These are phyloP conservation scores for Epithemia pelagica DNA, from an alignment of 108 stramenopile genomes.

Conservation along the genomic window DNA sequence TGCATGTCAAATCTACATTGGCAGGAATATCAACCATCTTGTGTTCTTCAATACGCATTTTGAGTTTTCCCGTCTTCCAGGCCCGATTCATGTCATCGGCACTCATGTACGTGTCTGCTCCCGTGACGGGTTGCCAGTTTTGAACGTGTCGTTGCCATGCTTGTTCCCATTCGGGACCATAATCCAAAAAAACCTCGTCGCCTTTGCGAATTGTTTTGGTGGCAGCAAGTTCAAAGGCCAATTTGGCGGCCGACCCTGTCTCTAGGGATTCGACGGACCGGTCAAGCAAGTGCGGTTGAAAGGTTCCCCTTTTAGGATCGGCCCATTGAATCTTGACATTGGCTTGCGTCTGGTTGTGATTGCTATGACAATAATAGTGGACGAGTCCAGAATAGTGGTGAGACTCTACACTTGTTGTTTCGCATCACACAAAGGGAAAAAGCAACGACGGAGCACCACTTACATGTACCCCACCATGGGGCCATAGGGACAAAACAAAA, in stretches of 20 bases:
- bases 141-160: constrained; percentile 38
- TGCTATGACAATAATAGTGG: constrained; percentile 30
- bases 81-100: no score
- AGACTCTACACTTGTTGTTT: no score
- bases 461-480: constrained; percentile 25
- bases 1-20: constrained; percentile 5
- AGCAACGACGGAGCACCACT: no score
- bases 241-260: constrained; percentile 2
- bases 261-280: constrained; percentile 10
- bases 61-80: constrained; percentile 18
- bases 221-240: constrained; percentile 46
- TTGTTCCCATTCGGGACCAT: constrained; percentile 59
- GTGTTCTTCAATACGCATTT: constrained; percentile 60
- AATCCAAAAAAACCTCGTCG: constrained; percentile 64
- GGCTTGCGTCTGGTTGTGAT: constrained; percentile 37
- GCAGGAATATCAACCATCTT: constrained; percentile 17
- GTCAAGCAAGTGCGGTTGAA: constrained; percentile 15
- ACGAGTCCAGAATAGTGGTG: no score
- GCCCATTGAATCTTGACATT: constrained; percentile 43
- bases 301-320: constrained; percentile 5
- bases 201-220: constrained; percentile 43
- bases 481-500: constrained; percentile 56
- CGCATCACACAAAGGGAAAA: no score
- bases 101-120: constrained; percentile 19
- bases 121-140: constrained; percentile 16